Percentiles rank a stretch among this genome's conserved stretches.
These are phyloP conservation scores for Botrytis tulipae DNA, from an alignment of 2,329 filamentous ascomycete species.

Conservation along the genomic window DNA sequence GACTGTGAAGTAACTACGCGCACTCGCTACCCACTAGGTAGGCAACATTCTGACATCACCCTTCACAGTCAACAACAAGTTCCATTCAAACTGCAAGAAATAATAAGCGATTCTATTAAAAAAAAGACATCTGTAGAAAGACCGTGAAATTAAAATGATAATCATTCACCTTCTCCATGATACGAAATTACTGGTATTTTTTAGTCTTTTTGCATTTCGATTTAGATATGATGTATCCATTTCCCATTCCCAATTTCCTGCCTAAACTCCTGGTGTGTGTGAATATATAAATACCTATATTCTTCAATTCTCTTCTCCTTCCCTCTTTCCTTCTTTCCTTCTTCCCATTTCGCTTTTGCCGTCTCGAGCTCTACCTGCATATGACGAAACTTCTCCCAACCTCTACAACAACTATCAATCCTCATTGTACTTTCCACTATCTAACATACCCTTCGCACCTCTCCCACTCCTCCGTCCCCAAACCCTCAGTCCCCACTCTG, in stretches of 20 bases:
- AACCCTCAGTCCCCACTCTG: constrained; percentile 67
- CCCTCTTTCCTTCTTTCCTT: neutral
- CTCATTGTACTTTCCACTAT: constrained; percentile 35
- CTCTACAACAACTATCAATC: constrained; percentile 14
- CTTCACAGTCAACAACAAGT: neutral
- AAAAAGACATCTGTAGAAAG: neutral
- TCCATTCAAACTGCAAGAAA: neutral
- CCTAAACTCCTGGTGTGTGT: neutral
- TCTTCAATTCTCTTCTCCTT: neutral
- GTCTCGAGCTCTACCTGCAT: neutral
- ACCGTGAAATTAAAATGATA: neutral
- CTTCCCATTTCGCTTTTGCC: neutral
- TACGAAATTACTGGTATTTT: neutral
- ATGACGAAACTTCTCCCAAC: neutral
- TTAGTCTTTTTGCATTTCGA: neutral
- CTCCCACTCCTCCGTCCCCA: constrained; percentile 43
- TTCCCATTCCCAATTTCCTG: neutral
- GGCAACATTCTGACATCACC: neutral
- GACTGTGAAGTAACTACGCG: too few species aligned
- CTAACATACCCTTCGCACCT: constrained; percentile 40
- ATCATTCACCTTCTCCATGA: neutral
- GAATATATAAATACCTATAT: neutral
- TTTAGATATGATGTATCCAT: neutral
- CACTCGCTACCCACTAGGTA: neutral
- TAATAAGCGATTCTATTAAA: neutral